Conservation (phyloP, 2,329 filamentous ascomycete genomes). For the Camptophora hylomeconis region DNA sequence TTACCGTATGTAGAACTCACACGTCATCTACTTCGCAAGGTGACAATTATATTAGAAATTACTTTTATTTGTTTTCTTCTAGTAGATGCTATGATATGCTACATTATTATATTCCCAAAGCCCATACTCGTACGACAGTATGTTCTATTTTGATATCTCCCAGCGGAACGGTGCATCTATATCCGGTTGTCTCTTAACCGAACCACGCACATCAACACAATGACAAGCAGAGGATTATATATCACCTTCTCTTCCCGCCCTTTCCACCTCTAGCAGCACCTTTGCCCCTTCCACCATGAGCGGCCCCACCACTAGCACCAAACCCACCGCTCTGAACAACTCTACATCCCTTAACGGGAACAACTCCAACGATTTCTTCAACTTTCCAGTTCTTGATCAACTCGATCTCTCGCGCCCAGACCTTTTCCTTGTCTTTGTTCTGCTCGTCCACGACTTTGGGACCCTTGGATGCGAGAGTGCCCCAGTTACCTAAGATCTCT, state of each 20-base stretch:
- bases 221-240: no score
- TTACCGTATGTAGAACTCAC: no score
- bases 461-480: conserved; percentile 8
- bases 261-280: conserved; percentile 24
- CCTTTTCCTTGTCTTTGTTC: conserved; percentile 28
- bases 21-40: no score
- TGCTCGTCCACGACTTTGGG: conserved; percentile 43
- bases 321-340: conserved; percentile 59
- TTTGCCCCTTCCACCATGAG: conserved; percentile 25
- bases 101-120: no score
- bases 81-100: no score
- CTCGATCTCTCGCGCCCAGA: conserved; percentile 55
- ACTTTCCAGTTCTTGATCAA: conserved; percentile 68
- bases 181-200: no score
- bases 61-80: no score
- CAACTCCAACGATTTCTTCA: conserved; percentile 65
- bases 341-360: conserved; percentile 68
- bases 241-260: conserved; percentile 25
- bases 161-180: no score
- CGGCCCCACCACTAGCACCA: conserved; percentile 25
- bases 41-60: no score
- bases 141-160: no score
- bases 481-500: conserved; percentile 75
- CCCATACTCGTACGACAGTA: no score
- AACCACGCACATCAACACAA: no score